A percentile compares a stretch with the other conserved stretches of the same genome.
These are phyloP conservation scores for Mycena alexandri DNA, from an alignment of 768 basidiomycete species.

Conservation along the genomic window DNA sequence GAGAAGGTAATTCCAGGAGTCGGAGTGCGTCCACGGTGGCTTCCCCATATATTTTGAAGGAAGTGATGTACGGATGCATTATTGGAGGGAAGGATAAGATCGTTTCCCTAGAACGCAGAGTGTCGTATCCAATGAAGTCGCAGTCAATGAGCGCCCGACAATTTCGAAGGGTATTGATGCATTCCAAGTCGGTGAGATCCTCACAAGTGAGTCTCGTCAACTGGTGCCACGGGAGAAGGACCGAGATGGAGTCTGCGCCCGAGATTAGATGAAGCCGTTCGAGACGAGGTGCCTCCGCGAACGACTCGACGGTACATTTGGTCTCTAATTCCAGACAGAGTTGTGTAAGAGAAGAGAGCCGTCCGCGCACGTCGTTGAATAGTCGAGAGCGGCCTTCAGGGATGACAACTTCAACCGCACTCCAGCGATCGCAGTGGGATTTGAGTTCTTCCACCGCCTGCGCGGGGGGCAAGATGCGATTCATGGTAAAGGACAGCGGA, in stretches of 20 bases:
- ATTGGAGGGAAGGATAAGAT: too few relatives aligned
- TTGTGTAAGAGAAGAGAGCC: not conserved
- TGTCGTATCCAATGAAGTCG: too few relatives aligned
- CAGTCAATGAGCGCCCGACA: too few relatives aligned
- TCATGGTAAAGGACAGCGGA: not conserved
- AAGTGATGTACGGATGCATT: too few relatives aligned
- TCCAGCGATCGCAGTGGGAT: constrained; percentile 8
- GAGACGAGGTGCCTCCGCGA: constrained; percentile 6
- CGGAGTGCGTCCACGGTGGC: too few relatives aligned
- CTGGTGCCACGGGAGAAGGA: constrained; percentile 1
- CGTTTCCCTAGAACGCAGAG: too few relatives aligned
- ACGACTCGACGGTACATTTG: not conserved
- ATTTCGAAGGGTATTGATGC: not conserved
- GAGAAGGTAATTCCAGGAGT: too few relatives aligned
- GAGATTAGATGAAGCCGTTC: not conserved
- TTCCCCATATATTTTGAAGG: too few relatives aligned
- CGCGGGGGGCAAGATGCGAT: not conserved
- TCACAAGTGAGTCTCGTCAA: not conserved
- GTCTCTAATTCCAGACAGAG: not conserved
- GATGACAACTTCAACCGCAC: not conserved
- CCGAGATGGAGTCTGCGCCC: not conserved
- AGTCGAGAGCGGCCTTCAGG: not conserved
- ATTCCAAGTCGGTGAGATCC: not conserved
- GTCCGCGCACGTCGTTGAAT: constrained; percentile 1
- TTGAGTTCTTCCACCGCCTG: constrained; percentile 1